Percentiles rank a stretch among this genome's conserved stretches.
Evolutionary conservation across 2,329 filamentous ascomycete genomes (phyloP).

Genomic region (Pseudocercospora crystallina): DNA sequence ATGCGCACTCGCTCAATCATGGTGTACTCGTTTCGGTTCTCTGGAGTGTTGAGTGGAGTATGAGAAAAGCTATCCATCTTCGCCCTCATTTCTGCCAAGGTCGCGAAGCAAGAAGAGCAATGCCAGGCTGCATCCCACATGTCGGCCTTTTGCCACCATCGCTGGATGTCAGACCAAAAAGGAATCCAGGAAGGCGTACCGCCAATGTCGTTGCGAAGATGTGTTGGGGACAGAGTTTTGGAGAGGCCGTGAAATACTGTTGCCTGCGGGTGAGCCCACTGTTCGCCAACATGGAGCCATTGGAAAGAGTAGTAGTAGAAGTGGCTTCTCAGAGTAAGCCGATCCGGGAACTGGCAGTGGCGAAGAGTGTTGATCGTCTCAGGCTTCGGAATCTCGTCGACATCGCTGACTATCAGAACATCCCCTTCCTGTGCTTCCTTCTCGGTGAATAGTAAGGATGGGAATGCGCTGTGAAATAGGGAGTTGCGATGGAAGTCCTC

Average conservation of each 20-base stretch:
- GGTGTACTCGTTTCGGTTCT: slow-evolving; percentile 48
- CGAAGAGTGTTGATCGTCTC: slow-evolving; percentile 27
- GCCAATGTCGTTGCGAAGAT: slow-evolving; percentile 50
- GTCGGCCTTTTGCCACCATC: slow-evolving; percentile 44
- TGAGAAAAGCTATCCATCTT: slow-evolving; percentile 61
- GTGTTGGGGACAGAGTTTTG: slow-evolving; percentile 54
- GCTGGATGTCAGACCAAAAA: slow-evolving; percentile 9
- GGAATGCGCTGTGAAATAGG: slow-evolving; percentile 58
- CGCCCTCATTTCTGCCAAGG: slow-evolving; percentile 54
- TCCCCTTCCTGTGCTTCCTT: slow-evolving; percentile 50
- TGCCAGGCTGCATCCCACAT: slow-evolving; percentile 59
- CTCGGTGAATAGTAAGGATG: slow-evolving; percentile 44
- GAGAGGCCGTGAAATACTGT: slow-evolving; percentile 53
- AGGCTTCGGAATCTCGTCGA: slow-evolving; percentile 58
- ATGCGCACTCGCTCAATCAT: slow-evolving; percentile 54
- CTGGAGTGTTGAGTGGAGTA: slow-evolving; percentile 51
- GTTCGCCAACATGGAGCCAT: slow-evolving; percentile 30
- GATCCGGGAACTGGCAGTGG: slow-evolving; percentile 28
- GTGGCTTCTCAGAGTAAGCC: slow-evolving; percentile 29
- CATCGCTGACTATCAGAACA: slow-evolving; percentile 60
- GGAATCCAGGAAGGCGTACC: slow-evolving; percentile 13
- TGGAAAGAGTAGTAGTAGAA: slow-evolving; percentile 35
- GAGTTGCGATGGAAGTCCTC: slow-evolving; percentile 58
- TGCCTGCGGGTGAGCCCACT: slow-evolving; percentile 62
- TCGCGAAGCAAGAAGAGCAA: slow-evolving; percentile 62